Conservation (phyloP, 2,329 filamentous ascomycete genomes). For the Aotearoamyces nothofagi region DNA sequence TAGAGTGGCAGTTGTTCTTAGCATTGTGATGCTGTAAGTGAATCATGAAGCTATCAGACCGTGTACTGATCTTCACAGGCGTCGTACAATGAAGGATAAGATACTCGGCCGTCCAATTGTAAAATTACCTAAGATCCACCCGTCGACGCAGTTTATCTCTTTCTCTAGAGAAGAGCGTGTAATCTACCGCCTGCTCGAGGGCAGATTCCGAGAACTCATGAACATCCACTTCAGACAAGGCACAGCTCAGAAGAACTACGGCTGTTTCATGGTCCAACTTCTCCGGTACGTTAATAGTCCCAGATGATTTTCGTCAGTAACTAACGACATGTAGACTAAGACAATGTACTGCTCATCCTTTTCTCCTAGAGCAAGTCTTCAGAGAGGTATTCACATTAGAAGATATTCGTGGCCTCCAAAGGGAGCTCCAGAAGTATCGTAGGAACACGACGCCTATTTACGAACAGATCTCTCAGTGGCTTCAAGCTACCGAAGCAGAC, state of each 20-base stretch:
- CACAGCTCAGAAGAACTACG: slow-evolving; percentile 10
- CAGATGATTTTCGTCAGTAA: too few species aligned
- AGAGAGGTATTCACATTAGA: slow-evolving; percentile 16
- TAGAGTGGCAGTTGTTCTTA: slow-evolving; percentile 12
- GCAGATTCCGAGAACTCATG: slow-evolving; percentile 14
- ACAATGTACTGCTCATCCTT: slow-evolving; percentile 18
- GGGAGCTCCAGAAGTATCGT: slow-evolving; percentile 5
- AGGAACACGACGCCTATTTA: slow-evolving; percentile 10
- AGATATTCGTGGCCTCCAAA: slow-evolving; percentile 10
- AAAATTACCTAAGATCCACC: slow-evolving; percentile 31
- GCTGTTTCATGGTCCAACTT: slow-evolving; percentile 16
- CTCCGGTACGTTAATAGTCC: too few species aligned
- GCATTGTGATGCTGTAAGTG: slow-evolving; percentile 24
- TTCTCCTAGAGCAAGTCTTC: slow-evolving; percentile 17
- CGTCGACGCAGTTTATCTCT: slow-evolving; percentile 25
- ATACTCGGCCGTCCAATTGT: slow-evolving; percentile 38
- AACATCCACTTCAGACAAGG: slow-evolving; percentile 12
- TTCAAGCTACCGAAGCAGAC: slow-evolving; percentile 4
- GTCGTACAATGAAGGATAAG: slow-evolving; percentile 35
- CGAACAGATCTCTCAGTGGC: slow-evolving; percentile 15
- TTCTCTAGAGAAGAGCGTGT: slow-evolving; percentile 35
- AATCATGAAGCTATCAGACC: not conserved
- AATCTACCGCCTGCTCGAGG: slow-evolving; percentile 36
- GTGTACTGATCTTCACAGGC: slow-evolving; percentile 6
- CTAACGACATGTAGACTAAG: too few species aligned